phyloP scores from a whole-genome alignment of 176 grass and related monocot genomes.

The Carex myosuroides region DNA sequence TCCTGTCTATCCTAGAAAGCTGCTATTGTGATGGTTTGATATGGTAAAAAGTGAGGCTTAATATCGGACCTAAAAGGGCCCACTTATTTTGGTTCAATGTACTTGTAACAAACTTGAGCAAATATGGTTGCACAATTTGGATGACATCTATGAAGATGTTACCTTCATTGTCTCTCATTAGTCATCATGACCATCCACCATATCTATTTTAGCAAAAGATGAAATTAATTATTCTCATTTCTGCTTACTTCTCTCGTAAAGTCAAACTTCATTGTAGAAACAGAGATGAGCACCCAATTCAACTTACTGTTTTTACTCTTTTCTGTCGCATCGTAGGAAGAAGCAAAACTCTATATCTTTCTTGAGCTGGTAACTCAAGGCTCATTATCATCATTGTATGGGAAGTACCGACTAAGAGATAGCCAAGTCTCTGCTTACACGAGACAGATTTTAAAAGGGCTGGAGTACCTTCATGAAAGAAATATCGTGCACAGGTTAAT shows the following conservation, averaged over 20 bases:
- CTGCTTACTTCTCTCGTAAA: not conserved
- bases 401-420: constrained; percentile 68
- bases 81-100: not conserved
- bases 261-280: not conserved
- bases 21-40: not conserved
- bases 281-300: not conserved
- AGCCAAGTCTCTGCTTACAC: constrained; percentile 94
- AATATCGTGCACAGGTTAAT: constrained; percentile 92
- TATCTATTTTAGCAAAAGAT: constrained; percentile 2
- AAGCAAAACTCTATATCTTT: constrained; percentile 91
- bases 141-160: not conserved
- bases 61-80: not conserved
- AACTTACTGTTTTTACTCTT: not conserved
- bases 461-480: constrained; percentile 83
- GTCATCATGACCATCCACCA: not conserved
- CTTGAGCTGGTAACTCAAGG: constrained; percentile 98
- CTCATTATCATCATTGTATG: constrained; percentile 81
- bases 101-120: not conserved
- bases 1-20: not conserved
- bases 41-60: not conserved
- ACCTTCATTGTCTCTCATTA: not conserved
- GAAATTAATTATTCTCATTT: constrained; percentile 14
- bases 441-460: constrained; percentile 86
- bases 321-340: constrained; percentile 41
- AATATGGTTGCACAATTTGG: not conserved